Conservation (phyloP, 2,329 filamentous ascomycete genomes). For the Trichophyton rubrum region DNA sequence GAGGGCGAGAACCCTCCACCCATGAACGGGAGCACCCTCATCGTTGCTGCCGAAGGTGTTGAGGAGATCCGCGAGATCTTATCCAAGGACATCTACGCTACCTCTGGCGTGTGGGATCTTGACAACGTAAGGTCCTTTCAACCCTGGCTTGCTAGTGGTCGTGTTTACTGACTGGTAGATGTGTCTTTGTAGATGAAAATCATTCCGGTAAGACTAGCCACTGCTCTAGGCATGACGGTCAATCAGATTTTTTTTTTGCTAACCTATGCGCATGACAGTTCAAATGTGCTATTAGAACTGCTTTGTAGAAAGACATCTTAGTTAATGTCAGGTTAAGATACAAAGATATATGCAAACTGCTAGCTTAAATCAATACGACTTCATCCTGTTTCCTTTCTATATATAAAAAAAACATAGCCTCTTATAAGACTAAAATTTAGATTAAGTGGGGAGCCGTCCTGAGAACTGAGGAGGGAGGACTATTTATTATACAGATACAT, state of each 20-base stretch:
- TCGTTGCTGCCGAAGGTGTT: conserved; percentile 52
- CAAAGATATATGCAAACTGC: background rate
- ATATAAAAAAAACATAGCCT: background rate
- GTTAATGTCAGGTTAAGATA: background rate
- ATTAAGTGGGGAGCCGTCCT: background rate
- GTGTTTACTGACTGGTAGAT: conserved; percentile 13
- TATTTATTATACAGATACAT: background rate
- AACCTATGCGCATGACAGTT: background rate
- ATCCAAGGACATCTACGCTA: conserved; percentile 60
- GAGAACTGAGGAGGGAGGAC: background rate
- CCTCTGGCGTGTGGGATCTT: conserved; percentile 66
- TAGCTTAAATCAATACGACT: background rate
- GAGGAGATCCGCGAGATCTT: conserved; percentile 58
- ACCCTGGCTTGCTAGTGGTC: no score
- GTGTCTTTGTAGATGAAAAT: background rate
- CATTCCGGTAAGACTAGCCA: background rate
- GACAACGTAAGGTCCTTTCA: conserved; percentile 39
- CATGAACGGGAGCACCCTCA: conserved; percentile 61
- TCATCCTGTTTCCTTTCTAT: background rate
- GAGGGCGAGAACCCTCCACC: conserved; percentile 46
- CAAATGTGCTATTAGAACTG: conserved; percentile 1
- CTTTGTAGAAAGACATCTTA: background rate
- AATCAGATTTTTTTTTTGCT: background rate
- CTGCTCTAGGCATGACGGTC: background rate
- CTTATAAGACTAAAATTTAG: background rate